phyloP scores from a whole-genome alignment of 2,329 filamentous ascomycete species.

The Microsporum audouinii region DNA sequence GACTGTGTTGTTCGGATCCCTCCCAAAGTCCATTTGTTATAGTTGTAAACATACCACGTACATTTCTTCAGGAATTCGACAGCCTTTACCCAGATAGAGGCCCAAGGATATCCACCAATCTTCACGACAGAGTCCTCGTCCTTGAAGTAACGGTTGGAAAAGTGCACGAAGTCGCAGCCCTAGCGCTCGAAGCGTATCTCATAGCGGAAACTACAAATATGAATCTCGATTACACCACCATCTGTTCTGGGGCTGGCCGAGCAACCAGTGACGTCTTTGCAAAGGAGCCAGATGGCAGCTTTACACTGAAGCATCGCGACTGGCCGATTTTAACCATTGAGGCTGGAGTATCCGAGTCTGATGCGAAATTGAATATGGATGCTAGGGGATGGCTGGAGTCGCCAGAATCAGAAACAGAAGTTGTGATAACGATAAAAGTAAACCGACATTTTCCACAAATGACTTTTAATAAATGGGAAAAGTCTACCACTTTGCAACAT shows the following conservation, averaged over 20 bases:
- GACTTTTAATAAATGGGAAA: neutral
- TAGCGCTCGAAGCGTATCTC: neutral
- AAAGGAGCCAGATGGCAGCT: neutral
- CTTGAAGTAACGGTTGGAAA: neutral
- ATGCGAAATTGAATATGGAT: conserved; percentile 1
- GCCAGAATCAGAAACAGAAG: neutral
- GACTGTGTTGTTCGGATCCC: neutral
- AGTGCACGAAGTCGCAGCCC: neutral
- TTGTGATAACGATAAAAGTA: conserved; percentile 1
- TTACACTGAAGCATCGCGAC: neutral
- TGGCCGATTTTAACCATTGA: conserved; percentile 1
- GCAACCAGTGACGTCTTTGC: neutral
- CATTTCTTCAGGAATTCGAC: neutral
- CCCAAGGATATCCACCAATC: neutral
- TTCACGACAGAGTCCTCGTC: neutral
- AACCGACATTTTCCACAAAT: neutral
- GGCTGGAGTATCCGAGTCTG: neutral
- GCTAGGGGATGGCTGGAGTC: conserved; percentile 4
- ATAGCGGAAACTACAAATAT: neutral
- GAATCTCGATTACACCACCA: neutral
- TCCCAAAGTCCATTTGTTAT: neutral
- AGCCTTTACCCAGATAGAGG: neutral
- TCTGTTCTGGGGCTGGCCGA: neutral
- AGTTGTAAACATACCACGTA: neutral
- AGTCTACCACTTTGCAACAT: neutral